A percentile compares a stretch with the other conserved stretches of the same genome.
phyloP scores from a whole-genome alignment of 768 basidiomycete species.

The Sutorius australiensis region DNA sequence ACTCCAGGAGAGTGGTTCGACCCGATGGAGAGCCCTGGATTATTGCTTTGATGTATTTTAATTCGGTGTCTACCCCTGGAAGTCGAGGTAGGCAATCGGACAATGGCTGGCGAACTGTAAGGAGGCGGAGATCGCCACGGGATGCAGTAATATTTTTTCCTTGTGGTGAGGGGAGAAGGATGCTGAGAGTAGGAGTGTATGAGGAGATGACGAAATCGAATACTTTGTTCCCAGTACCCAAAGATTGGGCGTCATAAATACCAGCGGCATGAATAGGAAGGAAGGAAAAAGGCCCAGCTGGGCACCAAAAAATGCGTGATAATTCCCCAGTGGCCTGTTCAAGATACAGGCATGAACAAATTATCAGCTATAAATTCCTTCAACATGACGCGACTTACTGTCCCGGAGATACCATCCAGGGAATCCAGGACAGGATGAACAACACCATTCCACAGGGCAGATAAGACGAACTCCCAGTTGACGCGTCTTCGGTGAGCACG shows the following conservation, averaged over 20 bases:
- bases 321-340: neutral
- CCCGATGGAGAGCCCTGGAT: neutral
- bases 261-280: neutral
- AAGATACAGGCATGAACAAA: neutral
- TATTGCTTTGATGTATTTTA: neutral
- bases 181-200: neutral
- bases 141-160: neutral
- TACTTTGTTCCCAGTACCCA: neutral
- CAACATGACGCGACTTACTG: neutral
- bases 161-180: neutral
- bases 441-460: neutral
- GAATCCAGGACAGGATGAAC: neutral
- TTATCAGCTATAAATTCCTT: neutral
- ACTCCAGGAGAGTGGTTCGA: neutral
- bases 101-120: neutral
- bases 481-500: neutral
- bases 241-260: neutral
- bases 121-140: neutral
- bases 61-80: neutral
- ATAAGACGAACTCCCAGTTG: neutral
- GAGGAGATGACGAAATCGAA: neutral
- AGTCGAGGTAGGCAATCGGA: neutral
- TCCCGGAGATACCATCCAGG: neutral
- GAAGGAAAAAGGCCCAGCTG: neutral
- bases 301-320: neutral